Base-by-base conservation (phyloP, 805 yeast species). In the Candida takata region DNA sequence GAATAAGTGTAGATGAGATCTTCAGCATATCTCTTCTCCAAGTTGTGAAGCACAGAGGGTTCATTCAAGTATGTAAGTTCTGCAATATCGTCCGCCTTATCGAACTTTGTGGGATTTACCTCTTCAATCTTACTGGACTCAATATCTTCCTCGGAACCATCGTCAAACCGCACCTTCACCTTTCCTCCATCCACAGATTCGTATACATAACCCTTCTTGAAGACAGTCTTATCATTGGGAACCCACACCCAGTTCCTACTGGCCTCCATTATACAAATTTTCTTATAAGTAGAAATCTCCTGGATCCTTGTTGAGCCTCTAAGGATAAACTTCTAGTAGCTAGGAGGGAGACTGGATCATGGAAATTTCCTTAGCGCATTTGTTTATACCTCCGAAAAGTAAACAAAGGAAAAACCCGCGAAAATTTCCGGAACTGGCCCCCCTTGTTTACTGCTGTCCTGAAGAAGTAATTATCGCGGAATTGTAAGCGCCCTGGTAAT, bases 51-150 rank as follows among this genome's bases (percentile, higher is more conserved):
- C n/a, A 92, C 97, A 0, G 95, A 83, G 0, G 98, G 95, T 55
- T 92, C 99, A 57, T 90, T 92, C 42, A 92, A 67, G 58, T 80
- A 86, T 1, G 99, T 92, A 44, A 92, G 67, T 48, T 88, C 95
- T 0, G 97, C 97, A 88, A 92, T 85, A 52, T 92, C 96, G 47
- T 83, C 78, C 41, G 94, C 90, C 49, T 77, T 81, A 58, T 92
- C 94, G 58, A 92, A 92, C 47, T 84, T 83, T 8, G 79, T 67
- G 2, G 99, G 98, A 53, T 92, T 92, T 34, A 88, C 85, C 49
- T 74, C 76, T 45, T 79, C 79, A 16, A 66, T 69, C 35, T 62
- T 58, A 15, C 55, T 57, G 9, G 69, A 62, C 18, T 66, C 65
- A 5, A 76, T 64, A n/a, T 60, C 55, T 33, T 62, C 46, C 27